Base-by-base conservation (phyloP, 1,284 basidiomycete species). In the Waitea zeae region DNA sequence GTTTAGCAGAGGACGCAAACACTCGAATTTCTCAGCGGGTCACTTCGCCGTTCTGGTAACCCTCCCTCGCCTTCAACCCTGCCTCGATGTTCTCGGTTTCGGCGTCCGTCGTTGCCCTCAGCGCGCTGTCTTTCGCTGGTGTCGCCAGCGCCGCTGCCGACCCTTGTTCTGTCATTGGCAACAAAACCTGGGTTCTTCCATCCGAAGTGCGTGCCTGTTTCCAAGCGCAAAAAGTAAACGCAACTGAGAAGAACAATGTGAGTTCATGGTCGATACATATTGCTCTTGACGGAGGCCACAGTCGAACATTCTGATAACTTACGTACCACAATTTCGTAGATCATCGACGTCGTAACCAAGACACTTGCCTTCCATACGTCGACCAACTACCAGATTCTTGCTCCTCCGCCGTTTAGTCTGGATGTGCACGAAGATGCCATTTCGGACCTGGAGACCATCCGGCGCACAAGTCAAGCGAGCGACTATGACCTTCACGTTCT, bases 321-420 rank as follows among this genome's bases (percentile, higher is more conserved):
- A 11, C 11, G 29, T 14, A 11, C 9, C 24, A n/a, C n/a, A n/a
- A 30, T 7, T 7, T 6, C 29, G 22, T 6, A 68, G 68, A 58
- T 67, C 36, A 55, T 72, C 34, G 64, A 72, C 37, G 67, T 67
- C 13, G 56, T 69, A 7, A 70, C 63, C 48, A 70, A 66, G 49
- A 69, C 68, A 0, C 52, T 72, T 19, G 60, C 63, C 12, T 71
- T 74, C 46, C 70, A 72, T 45, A 69, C 69, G 0, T 71, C 68
- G 3, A 59, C 62, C 19, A 71, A 68, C 48, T 72, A 70, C 41
- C 61, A 71, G 46, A 55, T 64, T 31, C 54, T 54, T 36, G 68
- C 68, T 3, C 67, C 69, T 1, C 46, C 51, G 31, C 70, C 70
- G 2, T 73, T 65, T 48, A 52, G 60, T n/a, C 44, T 53, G 9